Percentiles rank a stretch among this genome's conserved stretches.
Evolutionary conservation across 1,284 basidiomycete species (phyloP).

Genomic region (Taiwanofungus camphoratus): DNA sequence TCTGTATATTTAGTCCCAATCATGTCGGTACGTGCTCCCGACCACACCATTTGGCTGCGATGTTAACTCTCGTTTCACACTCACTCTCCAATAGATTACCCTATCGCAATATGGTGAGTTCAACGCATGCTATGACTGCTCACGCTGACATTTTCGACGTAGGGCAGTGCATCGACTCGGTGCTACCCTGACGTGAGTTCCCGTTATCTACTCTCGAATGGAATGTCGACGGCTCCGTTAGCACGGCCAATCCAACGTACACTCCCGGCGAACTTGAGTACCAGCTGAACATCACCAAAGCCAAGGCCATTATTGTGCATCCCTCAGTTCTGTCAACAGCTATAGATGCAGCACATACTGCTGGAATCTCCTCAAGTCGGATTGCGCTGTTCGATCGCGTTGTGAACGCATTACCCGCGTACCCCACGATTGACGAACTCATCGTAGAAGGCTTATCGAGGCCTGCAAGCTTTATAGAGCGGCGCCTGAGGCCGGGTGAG

Average conservation of each 20-base stretch:
- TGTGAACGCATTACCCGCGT: conserved; percentile 2
- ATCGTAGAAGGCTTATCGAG: conserved; percentile 43
- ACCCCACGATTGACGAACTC: conserved; percentile 45
- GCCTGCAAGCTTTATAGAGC: conserved; percentile 38
- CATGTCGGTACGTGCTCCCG: conserved; percentile 21
- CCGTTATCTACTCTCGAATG: background rate
- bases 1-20: conserved; percentile 32
- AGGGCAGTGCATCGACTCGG: conserved; percentile 66
- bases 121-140: background rate
- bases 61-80: no score
- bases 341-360: conserved; percentile 39
- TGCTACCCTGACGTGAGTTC: conserved; percentile 56
- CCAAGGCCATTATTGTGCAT: conserved; percentile 51
- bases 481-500: conserved; percentile 52
- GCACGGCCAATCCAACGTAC: conserved; percentile 60
- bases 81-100: conserved; percentile 71
- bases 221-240: conserved; percentile 18
- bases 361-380: conserved; percentile 43
- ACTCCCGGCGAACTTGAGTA: conserved; percentile 55
- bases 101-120: conserved; percentile 49
- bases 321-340: conserved; percentile 45
- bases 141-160: background rate
- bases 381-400: conserved; percentile 46
- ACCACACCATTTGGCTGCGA: background rate
- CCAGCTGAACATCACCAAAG: conserved; percentile 48